Base-by-base conservation (phyloP, 495 filamentous ascomycete species). In the Neurospora sp. region DNA sequence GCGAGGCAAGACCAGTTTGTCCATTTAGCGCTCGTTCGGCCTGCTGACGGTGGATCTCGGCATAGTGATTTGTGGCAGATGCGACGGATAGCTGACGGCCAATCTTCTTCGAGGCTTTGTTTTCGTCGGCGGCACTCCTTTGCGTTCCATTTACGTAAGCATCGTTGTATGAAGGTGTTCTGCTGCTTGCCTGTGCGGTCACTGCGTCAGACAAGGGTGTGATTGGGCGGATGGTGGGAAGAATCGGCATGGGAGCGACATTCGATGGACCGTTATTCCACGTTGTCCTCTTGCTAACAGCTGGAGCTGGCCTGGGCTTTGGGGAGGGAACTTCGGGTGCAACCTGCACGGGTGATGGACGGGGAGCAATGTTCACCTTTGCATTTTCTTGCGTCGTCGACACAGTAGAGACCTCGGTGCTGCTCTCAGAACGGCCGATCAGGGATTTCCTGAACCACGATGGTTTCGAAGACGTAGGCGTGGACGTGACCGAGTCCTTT, bases 361-460 rank as follows among this genome's bases (percentile, higher is more conserved):
- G 82, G n/a, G 85, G 84, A 35, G 86, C 81, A 6, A 72, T 65
- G 5, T 72, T 78, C 38, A 79, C 78, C 75, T 79, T 80, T 18
- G 37, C 44, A 9, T 35, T 39, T 9, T 74, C 68, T 16, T 75
- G 79, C 45, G 68, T 74, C 18, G 40, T 61, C 44, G 42, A 71
- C 40, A 68, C 75, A 14, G 74, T 76, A 44, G 81, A 74, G 27
- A 78, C 80, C 72, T 88, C 86, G 18, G 80, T 71, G 39, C 38
- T 53, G 69, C 74, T 85, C 72, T 88, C 87, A 20, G 85, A 82
- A 39, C 86, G 81, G 69, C 90, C 89, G 75, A 97, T 94, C 71
- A 98, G 85, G 12, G 96, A 98, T 77, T 95, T 92, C 71, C 96
- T 88, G 82, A 98, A 97, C 96, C 96, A 99, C 0, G 96, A 98